phyloP scores from a whole-genome alignment of 2,329 filamentous ascomycete species.

The Alternaria burnsii region DNA sequence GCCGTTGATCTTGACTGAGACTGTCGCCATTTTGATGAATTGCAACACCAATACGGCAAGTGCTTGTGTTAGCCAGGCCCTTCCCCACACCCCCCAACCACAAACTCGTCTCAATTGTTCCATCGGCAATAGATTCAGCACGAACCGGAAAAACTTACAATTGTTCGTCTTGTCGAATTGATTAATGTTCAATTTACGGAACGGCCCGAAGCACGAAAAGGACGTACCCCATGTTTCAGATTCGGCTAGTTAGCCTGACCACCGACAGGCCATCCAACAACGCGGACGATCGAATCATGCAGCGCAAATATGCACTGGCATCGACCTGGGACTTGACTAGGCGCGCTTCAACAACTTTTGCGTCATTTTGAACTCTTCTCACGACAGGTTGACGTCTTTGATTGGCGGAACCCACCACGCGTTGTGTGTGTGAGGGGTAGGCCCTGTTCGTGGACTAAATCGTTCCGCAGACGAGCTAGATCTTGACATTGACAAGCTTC shows the following conservation, averaged over 20 bases:
- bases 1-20: not conserved
- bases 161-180: not conserved
- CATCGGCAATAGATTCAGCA: not conserved
- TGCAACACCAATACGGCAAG: not conserved
- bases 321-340: not conserved
- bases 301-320: not conserved
- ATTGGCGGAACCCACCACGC: not conserved
- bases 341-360: not conserved
- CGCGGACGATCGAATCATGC: not conserved
- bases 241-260: not conserved
- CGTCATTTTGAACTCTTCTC: not conserved
- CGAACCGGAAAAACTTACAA: not conserved
- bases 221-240: not conserved
- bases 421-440: not conserved
- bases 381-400: not conserved
- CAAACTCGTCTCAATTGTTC: not conserved
- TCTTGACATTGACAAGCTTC: not conserved
- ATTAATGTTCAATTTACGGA: not conserved
- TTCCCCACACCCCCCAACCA: not conserved
- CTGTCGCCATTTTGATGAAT: not conserved
- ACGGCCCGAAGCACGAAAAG: not conserved
- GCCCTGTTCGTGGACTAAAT: not conserved
- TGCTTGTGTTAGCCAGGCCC: not conserved
- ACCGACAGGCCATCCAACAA: not conserved
- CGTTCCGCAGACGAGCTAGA: not conserved